Evolutionary conservation across 73 alveolate species (phyloP), one percentile per base, ranked within the genome.

Genomic region (Durusdinium trenchii): DNA sequence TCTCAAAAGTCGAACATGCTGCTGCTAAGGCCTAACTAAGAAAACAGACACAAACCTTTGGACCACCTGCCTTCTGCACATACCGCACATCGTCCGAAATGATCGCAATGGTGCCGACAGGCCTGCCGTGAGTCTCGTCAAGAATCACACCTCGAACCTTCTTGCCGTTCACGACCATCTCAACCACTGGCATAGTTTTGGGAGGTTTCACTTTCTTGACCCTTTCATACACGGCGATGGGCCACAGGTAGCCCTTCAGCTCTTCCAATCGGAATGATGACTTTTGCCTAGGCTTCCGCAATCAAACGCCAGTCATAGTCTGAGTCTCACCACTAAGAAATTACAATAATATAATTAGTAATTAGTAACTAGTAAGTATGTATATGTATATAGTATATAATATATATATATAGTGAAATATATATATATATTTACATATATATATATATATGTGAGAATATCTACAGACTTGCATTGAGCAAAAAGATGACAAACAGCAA

Each of bases 71-170:
- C 87, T 45, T 16, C 87, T 78, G 57, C 38, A 45, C 87, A 10
- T 28, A 78, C 26, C 62, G 30, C 10, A 0, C 28, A 14, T 78
- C 87, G 0, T 78, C 64, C 1, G 45, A 57, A 12, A 45, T 45
- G 42, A 78, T 45, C 1, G 87, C 87, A 18, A 78, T 78, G 23
- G 87, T 45, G 6, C 87, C 87, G 43, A 78, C 87, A 3, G 87
- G 87, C 18, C 87, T 38, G 45, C 87, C 87, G 64, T 78, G 87
- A 0, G 87, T 1, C 40, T 78, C 87, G 47, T 78, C 87, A 57
- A 78, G 28, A 16, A 78, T 6, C 45, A 78, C 87, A 0, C 87
- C 87, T 0, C 62, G 60, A 32, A 78, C 43, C 57, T 2, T 1
- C 23, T 42, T 16, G 3, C 87, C 87, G 0, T 78, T 57, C 12